Evolutionary conservation across 2,329 filamentous ascomycete species (phyloP).

Genomic region (Colletotrichum musicola): DNA sequence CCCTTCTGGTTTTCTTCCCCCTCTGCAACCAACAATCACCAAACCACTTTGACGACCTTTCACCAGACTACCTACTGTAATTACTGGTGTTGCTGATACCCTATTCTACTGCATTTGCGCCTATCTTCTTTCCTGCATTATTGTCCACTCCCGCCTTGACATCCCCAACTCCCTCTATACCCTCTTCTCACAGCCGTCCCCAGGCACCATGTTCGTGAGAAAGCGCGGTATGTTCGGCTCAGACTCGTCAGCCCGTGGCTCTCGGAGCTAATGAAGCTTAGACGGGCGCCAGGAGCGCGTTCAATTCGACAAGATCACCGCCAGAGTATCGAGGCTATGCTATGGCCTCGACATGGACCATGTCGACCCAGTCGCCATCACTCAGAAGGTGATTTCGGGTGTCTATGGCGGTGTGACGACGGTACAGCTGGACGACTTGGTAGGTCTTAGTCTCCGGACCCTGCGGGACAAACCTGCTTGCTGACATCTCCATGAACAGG

Average conservation of each 20-base stretch:
- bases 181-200: constrained; percentile 15
- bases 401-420: constrained; percentile 99
- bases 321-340: constrained; percentile 95
- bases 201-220: constrained; percentile 69
- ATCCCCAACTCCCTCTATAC: neutral
- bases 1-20: constrained; percentile 10
- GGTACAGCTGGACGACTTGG: constrained; percentile 94
- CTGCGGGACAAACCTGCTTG: neutral
- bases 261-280: constrained; percentile 51
- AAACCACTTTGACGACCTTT: constrained; percentile 10
- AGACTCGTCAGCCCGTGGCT: neutral
- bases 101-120: constrained; percentile 4
- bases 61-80: constrained; percentile 8
- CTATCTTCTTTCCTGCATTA: constrained; percentile 3
- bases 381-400: constrained; percentile 98
- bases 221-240: constrained; percentile 67
- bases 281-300: constrained; percentile 99
- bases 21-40: constrained; percentile 29
- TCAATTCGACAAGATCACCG: constrained; percentile 99
- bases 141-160: neutral
- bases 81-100: constrained; percentile 26
- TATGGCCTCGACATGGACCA: constrained; percentile 96
- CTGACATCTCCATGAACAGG: constrained; percentile 65
- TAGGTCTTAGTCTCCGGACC: constrained; percentile 62
- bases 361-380: constrained; percentile 97